Evolutionary conservation across 768 basidiomycete genomes (phyloP).

Genomic region (Calocybe indica): DNA sequence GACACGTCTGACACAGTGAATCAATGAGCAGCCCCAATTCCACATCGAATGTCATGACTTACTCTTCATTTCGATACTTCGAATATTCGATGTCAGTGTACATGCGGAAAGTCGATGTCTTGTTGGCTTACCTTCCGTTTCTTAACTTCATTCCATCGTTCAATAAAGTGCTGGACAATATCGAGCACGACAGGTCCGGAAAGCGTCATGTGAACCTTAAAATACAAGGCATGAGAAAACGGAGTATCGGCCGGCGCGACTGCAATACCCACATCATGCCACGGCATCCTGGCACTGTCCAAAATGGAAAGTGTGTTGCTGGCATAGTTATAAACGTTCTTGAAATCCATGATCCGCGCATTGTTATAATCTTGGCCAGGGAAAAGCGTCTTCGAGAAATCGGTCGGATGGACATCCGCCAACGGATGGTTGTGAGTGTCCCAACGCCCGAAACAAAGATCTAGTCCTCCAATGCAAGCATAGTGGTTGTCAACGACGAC

Average conservation of each 20-base stretch:
- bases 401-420: conserved; percentile 87
- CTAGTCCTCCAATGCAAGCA: conserved; percentile 89
- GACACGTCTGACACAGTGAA: conserved; percentile 29
- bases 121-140: conserved; percentile 54
- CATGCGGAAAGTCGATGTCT: background rate
- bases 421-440: conserved; percentile 88
- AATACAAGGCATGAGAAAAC: background rate
- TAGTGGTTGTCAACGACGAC: conserved; percentile 84
- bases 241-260: background rate
- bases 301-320: conserved; percentile 63
- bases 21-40: no score
- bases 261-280: conserved; percentile 76
- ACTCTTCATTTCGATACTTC: conserved; percentile 45
- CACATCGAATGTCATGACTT: conserved; percentile 13
- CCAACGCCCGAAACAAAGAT: conserved; percentile 97
- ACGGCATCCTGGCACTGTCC: conserved; percentile 80
- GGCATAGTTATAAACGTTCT: conserved; percentile 72
- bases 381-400: conserved; percentile 79
- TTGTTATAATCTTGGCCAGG: conserved; percentile 95
- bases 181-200: conserved; percentile 82
- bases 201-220: conserved; percentile 78
- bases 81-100: background rate
- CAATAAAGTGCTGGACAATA: conserved; percentile 87
- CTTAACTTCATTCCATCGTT: conserved; percentile 90
- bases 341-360: conserved; percentile 79